These are phyloP conservation scores for Xerocomellus chrysenteron DNA, from an alignment of 768 basidiomycete species.

Conservation along the genomic window DNA sequence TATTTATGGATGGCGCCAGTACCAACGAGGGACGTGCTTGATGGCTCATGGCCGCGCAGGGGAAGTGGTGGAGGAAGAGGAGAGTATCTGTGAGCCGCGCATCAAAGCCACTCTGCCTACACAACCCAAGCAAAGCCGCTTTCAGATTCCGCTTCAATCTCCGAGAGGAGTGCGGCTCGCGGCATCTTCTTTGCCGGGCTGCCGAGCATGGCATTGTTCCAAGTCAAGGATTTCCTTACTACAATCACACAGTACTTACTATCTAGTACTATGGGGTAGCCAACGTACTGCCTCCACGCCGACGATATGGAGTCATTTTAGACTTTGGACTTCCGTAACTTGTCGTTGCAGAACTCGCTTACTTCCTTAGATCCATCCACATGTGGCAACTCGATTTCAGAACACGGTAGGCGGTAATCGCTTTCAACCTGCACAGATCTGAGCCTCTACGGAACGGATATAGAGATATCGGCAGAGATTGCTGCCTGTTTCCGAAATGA, in stretches of 20 bases:
- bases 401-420: not conserved
- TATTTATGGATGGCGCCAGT: slow-evolving; percentile 80
- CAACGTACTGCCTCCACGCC: not conserved
- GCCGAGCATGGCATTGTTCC: slow-evolving; percentile 18
- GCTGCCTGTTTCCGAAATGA: slow-evolving; percentile 17
- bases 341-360: not conserved
- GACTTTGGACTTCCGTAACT: not conserved
- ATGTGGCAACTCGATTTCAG: not conserved
- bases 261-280: not conserved
- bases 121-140: slow-evolving; percentile 28
- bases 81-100: slow-evolving; percentile 27
- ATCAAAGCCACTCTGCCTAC: slow-evolving; percentile 34
- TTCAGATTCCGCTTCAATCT: slow-evolving; percentile 28
- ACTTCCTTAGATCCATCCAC: not conserved
- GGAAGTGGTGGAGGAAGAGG: slow-evolving; percentile 26
- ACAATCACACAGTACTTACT: not conserved
- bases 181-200: slow-evolving; percentile 23
- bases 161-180: slow-evolving; percentile 7
- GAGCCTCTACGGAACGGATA: not conserved
- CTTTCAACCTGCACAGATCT: not conserved
- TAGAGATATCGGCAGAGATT: slow-evolving; percentile 2
- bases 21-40: slow-evolving; percentile 65
- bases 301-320: not conserved
- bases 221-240: not conserved
- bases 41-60: slow-evolving; percentile 52